Conservation (phyloP, 768 basidiomycete genomes). For the Lactarius trivialis region DNA sequence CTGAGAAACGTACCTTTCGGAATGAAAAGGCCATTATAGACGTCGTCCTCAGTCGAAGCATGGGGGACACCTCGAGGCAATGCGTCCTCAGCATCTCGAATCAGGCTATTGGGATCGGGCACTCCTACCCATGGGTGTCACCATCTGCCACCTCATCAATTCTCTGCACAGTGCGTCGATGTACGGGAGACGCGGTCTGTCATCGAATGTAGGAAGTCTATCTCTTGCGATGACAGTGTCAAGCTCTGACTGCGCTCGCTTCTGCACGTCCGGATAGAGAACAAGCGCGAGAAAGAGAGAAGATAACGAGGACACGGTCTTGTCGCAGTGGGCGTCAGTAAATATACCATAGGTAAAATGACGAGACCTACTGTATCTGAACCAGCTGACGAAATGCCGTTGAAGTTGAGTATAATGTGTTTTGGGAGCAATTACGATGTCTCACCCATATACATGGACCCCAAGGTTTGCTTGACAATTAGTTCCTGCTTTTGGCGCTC, state of each 20-base stretch:
- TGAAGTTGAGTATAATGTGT: not conserved
- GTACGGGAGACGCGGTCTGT: slow-evolving; percentile 27
- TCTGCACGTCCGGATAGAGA: slow-evolving; percentile 27
- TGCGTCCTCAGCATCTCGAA: not conserved
- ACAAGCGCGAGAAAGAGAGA: slow-evolving; percentile 28
- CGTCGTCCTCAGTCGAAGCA: slow-evolving; percentile 1
- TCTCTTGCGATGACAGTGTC: slow-evolving; percentile 25
- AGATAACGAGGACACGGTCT: slow-evolving; percentile 23
- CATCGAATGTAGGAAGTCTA: slow-evolving; percentile 27
- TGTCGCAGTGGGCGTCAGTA: not conserved
- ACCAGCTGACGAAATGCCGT: slow-evolving; percentile 12
- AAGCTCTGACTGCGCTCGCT: slow-evolving; percentile 27
- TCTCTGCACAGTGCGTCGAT: slow-evolving; percentile 28
- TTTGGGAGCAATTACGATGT: not conserved
- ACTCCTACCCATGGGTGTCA: slow-evolving; percentile 10
- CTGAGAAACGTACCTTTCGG: slow-evolving; percentile 5
- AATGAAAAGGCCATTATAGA: slow-evolving; percentile 11
- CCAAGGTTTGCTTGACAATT: not conserved
- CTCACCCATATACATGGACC: not conserved
- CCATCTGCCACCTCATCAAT: slow-evolving; percentile 25
- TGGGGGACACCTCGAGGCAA: not conserved
- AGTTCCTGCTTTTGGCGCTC: not conserved
- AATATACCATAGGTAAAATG: not conserved
- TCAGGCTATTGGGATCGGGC: not conserved
- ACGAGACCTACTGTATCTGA: slow-evolving; percentile 24